These are phyloP conservation scores for Lachancea kluyveri DNA, from an alignment of 805 yeast genomes.

Conservation along the genomic window DNA sequence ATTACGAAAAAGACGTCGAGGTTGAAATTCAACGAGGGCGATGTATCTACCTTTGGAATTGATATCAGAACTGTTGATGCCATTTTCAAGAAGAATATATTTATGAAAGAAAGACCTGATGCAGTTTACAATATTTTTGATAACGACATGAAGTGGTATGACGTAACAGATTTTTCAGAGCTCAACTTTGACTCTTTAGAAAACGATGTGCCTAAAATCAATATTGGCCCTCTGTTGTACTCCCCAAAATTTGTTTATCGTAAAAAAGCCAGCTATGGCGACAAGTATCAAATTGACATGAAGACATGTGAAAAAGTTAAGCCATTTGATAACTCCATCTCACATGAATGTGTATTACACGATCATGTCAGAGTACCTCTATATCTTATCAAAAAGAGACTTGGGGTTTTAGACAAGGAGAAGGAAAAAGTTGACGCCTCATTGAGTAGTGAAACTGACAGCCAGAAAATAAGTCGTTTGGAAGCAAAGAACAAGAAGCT, in stretches of 20 bases:
- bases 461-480: constrained; percentile 9
- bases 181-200: constrained; percentile 39
- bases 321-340: constrained; percentile 47
- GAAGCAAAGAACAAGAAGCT: constrained; percentile 7
- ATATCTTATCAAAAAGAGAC: constrained; percentile 16
- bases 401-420: constrained; percentile 32
- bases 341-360: constrained; percentile 57
- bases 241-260: constrained; percentile 66
- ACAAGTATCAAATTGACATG: constrained; percentile 35
- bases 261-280: constrained; percentile 52
- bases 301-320: constrained; percentile 28
- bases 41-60: constrained; percentile 45
- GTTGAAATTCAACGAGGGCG: constrained; percentile 63
- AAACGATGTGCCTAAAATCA: constrained; percentile 36
- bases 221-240: constrained; percentile 54
- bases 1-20: constrained; percentile 42
- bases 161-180: constrained; percentile 55
- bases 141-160: constrained; percentile 55
- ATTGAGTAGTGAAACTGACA: constrained; percentile 22
- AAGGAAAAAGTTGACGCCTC: constrained; percentile 39
- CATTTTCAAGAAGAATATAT: constrained; percentile 30
- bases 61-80: constrained; percentile 57
- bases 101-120: constrained; percentile 11
- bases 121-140: constrained; percentile 39
- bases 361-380: constrained; percentile 18